A percentile compares a stretch with the other conserved stretches of the same genome.
Evolutionary conservation across 305 asterid genomes (phyloP).

Genomic region (Fraxinus floribunda): DNA sequence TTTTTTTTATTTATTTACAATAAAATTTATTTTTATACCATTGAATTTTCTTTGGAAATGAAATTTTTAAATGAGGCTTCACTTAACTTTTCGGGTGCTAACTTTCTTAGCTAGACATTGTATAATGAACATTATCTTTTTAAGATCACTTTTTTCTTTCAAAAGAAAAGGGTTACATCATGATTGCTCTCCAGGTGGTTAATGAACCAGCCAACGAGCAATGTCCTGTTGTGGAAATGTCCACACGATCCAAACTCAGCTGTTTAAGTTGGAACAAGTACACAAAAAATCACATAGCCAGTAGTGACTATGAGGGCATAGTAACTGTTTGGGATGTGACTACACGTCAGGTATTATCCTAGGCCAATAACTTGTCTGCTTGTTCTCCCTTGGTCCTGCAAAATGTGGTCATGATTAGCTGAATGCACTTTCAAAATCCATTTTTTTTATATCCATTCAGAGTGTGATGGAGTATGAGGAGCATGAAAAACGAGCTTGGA

Average conservation of each 20-base stretch:
- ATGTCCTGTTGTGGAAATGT: conserved; percentile 83
- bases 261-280: conserved; percentile 94
- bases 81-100: background rate
- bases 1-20: background rate
- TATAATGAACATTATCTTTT: background rate
- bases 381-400: conserved; percentile 18
- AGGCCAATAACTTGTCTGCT: conserved; percentile 17
- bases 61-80: conserved; percentile 9
- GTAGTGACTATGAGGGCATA: conserved; percentile 94
- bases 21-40: background rate
- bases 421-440: conserved; percentile 2
- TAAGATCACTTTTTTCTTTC: conserved; percentile 2
- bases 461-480: conserved; percentile 89
- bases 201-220: conserved; percentile 71
- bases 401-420: conserved; percentile 18
- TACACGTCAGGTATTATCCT: conserved; percentile 71
- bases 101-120: conserved; percentile 7
- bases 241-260: conserved; percentile 80
- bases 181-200: conserved; percentile 57
- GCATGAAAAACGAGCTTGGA: conserved; percentile 96
- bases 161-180: background rate
- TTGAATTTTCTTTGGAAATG: background rate
- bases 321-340: conserved; percentile 94
- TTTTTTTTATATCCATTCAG: conserved; percentile 30
- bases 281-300: conserved; percentile 69